Base-by-base conservation (phyloP, 83 land plant genomes). In the Picea engelmannii region DNA sequence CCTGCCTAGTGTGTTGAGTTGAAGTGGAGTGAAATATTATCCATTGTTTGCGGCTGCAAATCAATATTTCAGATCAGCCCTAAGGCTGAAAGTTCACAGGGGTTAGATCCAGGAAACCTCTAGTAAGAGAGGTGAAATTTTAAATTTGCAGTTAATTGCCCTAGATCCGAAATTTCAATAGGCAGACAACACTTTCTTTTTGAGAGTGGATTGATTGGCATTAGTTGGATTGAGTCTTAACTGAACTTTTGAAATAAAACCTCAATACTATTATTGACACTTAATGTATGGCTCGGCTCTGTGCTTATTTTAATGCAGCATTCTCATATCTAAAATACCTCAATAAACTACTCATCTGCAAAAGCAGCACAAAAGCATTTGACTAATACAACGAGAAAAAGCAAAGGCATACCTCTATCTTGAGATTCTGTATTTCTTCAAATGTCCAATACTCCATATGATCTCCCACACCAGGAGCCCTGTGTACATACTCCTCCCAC, bases 401-500 rank as follows among this genome's bases (percentile, higher is more conserved):
- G 23, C 25, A 61, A 49, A 16, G 15, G 21, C 61, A 24, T 80
- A 97, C 99, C 96, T 97, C 99, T 92, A 97, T 95, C 76, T 95
- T 95, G 20, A 97, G 89, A 83, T 93, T 93, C 81, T 86, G 86
- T 40, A 97, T 97, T 80, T 97, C 96, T 88, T 97, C 98, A 89
- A 88, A 83, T 31, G 95, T 87, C 99, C 99, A 97, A 85, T 91
- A 95, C 77, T 97, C 99, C 91, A 95, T 90, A 76, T 97, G 90
- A 82, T 97, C 99, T 20, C 96, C 91, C 73, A 92, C 93, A 80
- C 99, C 96, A 84, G 98, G 99, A 80, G 96, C 95, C 68, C 99
- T 91, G 78, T 97, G 96, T 67, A 97, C 95, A 85, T 97, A 97
- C 78, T 97, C 99, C 85, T 97, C 99, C 99, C 99, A 97, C 11